Evolutionary conservation across 345 rosid species (phyloP).

Genomic region (Triadica sebifera): DNA sequence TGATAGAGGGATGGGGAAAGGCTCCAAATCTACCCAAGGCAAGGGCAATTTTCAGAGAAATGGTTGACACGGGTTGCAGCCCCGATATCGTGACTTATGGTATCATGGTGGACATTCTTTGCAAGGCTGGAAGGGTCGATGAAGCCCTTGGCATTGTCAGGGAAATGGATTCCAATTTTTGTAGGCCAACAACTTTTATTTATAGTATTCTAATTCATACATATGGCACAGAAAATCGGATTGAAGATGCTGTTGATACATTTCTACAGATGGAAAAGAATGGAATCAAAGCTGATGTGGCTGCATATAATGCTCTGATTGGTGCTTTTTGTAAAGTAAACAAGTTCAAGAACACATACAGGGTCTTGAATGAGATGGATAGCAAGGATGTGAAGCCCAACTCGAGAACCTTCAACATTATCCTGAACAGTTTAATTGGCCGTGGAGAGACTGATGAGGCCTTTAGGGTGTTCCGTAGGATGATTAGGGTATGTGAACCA

Average conservation of each 20-base stretch:
- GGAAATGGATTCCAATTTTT: constrained; percentile 54
- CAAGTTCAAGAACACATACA: constrained; percentile 59
- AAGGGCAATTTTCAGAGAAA: constrained; percentile 68
- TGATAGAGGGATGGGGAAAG: constrained; percentile 91
- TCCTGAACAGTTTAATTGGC: constrained; percentile 56
- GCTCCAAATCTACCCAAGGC: constrained; percentile 84
- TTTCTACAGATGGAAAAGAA: constrained; percentile 79
- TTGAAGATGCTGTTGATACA: constrained; percentile 74
- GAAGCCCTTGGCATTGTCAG: constrained; percentile 71
- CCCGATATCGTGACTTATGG: constrained; percentile 88
- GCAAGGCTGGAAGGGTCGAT: constrained; percentile 87
- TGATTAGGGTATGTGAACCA: constrained; percentile 76
- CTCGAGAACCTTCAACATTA: constrained; percentile 73
- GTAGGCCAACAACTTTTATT: constrained; percentile 70
- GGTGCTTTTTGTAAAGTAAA: constrained; percentile 75
- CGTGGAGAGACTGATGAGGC: constrained; percentile 69
- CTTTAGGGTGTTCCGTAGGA: constrained; percentile 59
- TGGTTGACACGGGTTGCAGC: constrained; percentile 59
- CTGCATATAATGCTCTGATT: constrained; percentile 68
- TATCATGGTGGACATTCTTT: constrained; percentile 79
- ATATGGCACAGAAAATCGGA: constrained; percentile 67
- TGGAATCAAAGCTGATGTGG: constrained; percentile 72
- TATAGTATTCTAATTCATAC: constrained; percentile 81
- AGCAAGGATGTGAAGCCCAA: constrained; percentile 56
- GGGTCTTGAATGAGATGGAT: constrained; percentile 76